Evolutionary conservation across 805 yeast genomes (phyloP), one percentile per base, ranked within the genome.

Genomic region (Wickerhamomyces xylosicus): DNA sequence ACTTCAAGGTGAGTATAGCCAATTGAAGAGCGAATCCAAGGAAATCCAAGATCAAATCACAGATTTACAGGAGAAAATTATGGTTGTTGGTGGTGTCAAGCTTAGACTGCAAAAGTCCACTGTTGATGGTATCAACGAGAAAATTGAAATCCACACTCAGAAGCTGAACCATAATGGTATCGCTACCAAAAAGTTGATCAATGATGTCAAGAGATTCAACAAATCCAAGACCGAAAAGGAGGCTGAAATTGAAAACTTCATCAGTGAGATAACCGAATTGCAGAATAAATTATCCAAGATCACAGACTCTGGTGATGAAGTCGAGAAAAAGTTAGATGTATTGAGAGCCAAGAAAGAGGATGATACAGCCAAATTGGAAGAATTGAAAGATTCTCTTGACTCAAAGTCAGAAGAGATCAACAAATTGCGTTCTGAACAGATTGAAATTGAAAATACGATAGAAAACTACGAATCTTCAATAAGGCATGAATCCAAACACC

Each of bases 11-110:
- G 77, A 77, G 38, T 62, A 71, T 19, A 56, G 52, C 9, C 51
- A 52, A 3, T 55, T 87, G 7, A 69, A 74, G 50, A 61, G 62
- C 3, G 74, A 74, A 47, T 75, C 87, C 47, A 59, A 63, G 20
- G 75, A 70, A 25, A 58, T 74, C 33, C 85, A 76, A 53, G 52
- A 58, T 6, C 66, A 72, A 41, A 82, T 92, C 32, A 66, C 68
- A 11, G 66, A 49, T 0, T 61, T 89, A 3, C 89, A 86, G 47
- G 84, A 79, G 41, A 71, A 78, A 52, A 85, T 92, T 31, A 76
- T 89, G 84, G 79, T 83, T 37, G 80, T 85, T 39, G 99, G 99
- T 39, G 99, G 99, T 43, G 79, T 84, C 8, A 77, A 77, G 44
- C 66, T 92, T 46, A 76, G 85, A 41, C 57, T 83, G 43, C 96